phyloP scores from a whole-genome alignment of 345 rosid species.

The Geranium rotundifolium region DNA sequence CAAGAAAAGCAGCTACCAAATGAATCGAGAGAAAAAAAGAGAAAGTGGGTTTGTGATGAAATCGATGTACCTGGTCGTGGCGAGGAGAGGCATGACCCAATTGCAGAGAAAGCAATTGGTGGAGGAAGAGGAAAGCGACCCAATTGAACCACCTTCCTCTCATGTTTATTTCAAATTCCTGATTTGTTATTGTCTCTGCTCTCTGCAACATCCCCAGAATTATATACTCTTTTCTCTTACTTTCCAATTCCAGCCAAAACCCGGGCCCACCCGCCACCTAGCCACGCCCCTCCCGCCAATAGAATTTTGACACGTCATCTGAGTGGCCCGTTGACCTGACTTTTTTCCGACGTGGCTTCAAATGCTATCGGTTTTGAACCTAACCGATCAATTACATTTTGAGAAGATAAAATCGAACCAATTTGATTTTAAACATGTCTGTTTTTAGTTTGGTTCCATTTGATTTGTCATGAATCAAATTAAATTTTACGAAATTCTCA shows the following conservation, averaged over 20 bases:
- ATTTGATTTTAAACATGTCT: no score
- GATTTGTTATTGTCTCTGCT: background rate
- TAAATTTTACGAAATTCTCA: no score
- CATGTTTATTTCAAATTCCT: background rate
- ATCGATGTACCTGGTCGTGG: background rate
- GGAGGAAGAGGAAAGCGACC: slow-evolving; percentile 1
- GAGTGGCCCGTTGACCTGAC: no score
- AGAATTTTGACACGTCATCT: no score
- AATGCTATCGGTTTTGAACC: no score
- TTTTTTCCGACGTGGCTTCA: no score
- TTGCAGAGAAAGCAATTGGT: background rate
- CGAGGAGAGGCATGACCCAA: background rate
- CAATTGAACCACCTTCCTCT: background rate
- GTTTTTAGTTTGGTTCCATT: no score
- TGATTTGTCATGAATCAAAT: no score
- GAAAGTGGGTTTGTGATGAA: background rate
- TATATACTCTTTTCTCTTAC: background rate
- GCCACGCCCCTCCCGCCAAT: background rate
- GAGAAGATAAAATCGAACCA: no score
- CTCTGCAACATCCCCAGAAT: background rate
- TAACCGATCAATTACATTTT: no score
- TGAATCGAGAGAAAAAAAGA: background rate
- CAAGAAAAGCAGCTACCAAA: background rate
- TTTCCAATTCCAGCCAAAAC: no score
- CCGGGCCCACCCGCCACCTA: background rate